Base-by-base conservation (phyloP, 78 protist genomes). In the Protostelium mycophagum region DNA sequence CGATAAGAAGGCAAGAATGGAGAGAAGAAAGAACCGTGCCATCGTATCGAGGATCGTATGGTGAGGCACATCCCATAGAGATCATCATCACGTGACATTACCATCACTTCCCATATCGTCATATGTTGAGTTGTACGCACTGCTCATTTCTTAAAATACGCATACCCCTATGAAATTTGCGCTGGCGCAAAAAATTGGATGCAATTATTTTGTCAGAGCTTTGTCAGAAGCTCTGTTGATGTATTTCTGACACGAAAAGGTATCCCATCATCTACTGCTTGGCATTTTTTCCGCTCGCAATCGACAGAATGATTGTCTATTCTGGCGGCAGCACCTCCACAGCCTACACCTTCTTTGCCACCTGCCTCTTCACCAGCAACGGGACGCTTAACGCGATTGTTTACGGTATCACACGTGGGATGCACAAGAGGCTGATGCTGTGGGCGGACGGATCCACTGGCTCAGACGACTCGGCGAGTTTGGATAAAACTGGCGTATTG, bases 401-500 rank as follows among this genome's bases (percentile, higher is more conserved):
- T 51, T 51, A 51, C 73, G 73, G 73, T 51, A 5, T 51, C 31
- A 51, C 73, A 51, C 73, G 73, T 51, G 16, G 73, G 16, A 51
- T 51, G 73, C 73, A 51, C 73, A 51, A 51, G 73, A 51, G 73
- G 73, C n/a, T n/a, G n/a, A n/a, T n/a, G n/a, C n/a, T n/a, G n/a
- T n/a, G n/a, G n/a, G n/a, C n/a, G n/a, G n/a, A n/a, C n/a, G n/a
- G n/a, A n/a, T n/a, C n/a, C n/a, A n/a, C n/a, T n/a, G n/a, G n/a
- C n/a, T n/a, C n/a, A n/a, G n/a, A n/a, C n/a, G n/a, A n/a, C n/a
- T n/a, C n/a, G n/a, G n/a, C n/a, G n/a, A n/a, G n/a, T n/a, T n/a
- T n/a, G n/a, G n/a, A n/a, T n/a, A n/a, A n/a, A n/a, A n/a, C n/a
- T n/a, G n/a, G n/a, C n/a, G n/a, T n/a, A n/a, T n/a, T n/a, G n/a